These are phyloP conservation scores for Botrytis medusae DNA, from an alignment of 2,329 filamentous ascomycete species.

Conservation along the genomic window DNA sequence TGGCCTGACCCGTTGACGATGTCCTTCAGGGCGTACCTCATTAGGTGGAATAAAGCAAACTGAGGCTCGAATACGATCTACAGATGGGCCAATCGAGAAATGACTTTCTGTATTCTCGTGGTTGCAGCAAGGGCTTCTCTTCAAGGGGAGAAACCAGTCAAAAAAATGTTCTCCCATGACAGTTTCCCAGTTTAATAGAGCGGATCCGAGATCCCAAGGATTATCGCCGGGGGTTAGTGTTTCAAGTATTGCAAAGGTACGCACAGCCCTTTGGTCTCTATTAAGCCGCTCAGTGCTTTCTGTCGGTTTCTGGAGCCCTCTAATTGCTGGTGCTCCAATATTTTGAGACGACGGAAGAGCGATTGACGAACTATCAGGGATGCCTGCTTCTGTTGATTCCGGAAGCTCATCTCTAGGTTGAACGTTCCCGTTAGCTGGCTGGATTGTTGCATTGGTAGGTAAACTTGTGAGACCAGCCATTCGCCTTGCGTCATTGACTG, in stretches of 20 bases:
- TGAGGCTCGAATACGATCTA: constrained; percentile 53
- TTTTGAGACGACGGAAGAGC: background rate
- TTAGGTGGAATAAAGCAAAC: constrained; percentile 25
- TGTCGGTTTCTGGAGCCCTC: background rate
- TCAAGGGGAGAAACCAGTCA: constrained; percentile 81
- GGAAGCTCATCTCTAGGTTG: background rate
- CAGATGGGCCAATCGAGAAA: constrained; percentile 64
- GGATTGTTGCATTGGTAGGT: background rate
- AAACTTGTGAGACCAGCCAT: constrained; percentile 7
- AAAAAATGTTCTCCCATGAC: constrained; percentile 72
- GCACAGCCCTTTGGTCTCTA: constrained; percentile 46
- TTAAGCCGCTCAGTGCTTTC: background rate
- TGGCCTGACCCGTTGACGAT: background rate
- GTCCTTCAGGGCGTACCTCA: constrained; percentile 1
- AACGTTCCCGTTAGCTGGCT: background rate
- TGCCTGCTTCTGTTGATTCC: background rate
- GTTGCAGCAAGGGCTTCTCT: constrained; percentile 69
- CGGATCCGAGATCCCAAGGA: constrained; percentile 74
- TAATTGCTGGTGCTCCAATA: background rate
- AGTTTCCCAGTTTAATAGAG: constrained; percentile 68
- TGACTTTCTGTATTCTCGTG: constrained; percentile 66
- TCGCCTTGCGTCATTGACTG: constrained; percentile 6
- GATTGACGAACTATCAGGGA: background rate
- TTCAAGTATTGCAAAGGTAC: constrained; percentile 77
- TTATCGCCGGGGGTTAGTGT: constrained; percentile 71